Evolutionary conservation across 2,329 filamentous ascomycete genomes (phyloP), one percentile per base, ranked within the genome.

Genomic region (Ophiostoma australiae): DNA sequence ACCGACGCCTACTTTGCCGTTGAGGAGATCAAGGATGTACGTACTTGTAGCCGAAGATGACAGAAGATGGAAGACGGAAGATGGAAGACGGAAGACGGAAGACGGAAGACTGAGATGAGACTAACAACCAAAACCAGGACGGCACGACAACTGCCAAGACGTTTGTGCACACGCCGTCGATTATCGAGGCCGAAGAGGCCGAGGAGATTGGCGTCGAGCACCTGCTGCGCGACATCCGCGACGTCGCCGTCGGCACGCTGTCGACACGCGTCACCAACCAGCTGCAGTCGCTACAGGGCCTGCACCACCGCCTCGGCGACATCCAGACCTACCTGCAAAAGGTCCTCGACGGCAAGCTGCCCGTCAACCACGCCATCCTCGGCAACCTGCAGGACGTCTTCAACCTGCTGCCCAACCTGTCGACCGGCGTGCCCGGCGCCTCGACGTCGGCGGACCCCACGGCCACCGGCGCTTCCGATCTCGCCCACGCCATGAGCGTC

Each of bases 141-240:
- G 95, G 95, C 79, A 98, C 95, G 73, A 97, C 94, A 37, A 97
- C 95, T 71, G 89, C 92, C 74, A 96, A 95, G 84, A 99, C 95
- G 63, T 99, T 99, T 78, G 95, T 99, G 76, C 95, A 99, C 82
- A 99, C 94, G 10, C 95, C 95, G 33, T 97, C 94, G 68, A 95
- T 95, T 80, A 99, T 99, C 82, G 95, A 99, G 83, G 95, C 95
- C 66, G 95, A 99, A 81, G 95, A 99, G 82, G 95, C 95, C 73
- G 95, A 99, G 82, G 95, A 99, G 81, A 99, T 99, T 76, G 95
- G 95, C 76, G 95, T 99, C 72, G 95, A 99, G 84, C 95, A 99
- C 81, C 87, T 99, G 72, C 89, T 99, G 78, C 91, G 95, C 81
- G 95, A 99, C 80, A 99, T 99, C 79, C 92, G 95, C 76, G 95